Conservation (phyloP, 2,329 filamentous ascomycete genomes). For the Hypoxylon sp. region DNA sequence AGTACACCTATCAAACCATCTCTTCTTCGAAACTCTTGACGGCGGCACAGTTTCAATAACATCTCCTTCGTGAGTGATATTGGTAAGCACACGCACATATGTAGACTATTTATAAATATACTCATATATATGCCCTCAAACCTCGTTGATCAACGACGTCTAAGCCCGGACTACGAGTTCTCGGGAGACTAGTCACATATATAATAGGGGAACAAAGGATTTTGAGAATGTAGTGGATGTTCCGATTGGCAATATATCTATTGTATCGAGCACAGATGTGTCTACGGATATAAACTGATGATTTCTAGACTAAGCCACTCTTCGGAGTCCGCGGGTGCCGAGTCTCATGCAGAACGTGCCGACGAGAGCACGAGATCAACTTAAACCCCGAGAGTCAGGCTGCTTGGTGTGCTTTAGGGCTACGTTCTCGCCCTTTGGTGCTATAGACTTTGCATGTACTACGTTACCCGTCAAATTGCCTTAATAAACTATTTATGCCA, state of each 20-base stretch:
- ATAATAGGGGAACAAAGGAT: background rate
- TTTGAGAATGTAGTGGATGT: slow-evolving; percentile 14
- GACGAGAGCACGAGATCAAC: slow-evolving; percentile 24
- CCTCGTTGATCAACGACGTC: background rate
- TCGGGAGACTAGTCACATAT: background rate
- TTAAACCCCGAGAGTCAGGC: slow-evolving; percentile 21
- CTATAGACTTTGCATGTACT: slow-evolving; percentile 16
- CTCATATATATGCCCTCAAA: background rate
- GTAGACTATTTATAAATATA: slow-evolving; percentile 2
- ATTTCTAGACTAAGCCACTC: slow-evolving; percentile 17
- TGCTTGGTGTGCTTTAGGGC: slow-evolving; percentile 3
- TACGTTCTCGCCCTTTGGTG: slow-evolving; percentile 1
- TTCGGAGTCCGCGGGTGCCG: slow-evolving; percentile 57
- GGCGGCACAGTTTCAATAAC: background rate
- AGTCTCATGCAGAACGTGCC: slow-evolving; percentile 25
- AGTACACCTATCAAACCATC: background rate
- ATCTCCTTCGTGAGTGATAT: background rate
- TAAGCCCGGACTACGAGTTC: background rate
- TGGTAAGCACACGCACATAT: background rate
- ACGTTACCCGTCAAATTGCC: background rate
- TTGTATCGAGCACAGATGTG: background rate
- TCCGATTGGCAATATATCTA: slow-evolving; percentile 18
- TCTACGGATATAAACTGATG: slow-evolving; percentile 22
- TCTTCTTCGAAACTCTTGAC: background rate
- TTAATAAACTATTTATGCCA: background rate